A percentile compares a stretch with the other conserved stretches of the same genome.
phyloP scores from a whole-genome alignment of 257 asterid species.

The Plantago elongata region DNA sequence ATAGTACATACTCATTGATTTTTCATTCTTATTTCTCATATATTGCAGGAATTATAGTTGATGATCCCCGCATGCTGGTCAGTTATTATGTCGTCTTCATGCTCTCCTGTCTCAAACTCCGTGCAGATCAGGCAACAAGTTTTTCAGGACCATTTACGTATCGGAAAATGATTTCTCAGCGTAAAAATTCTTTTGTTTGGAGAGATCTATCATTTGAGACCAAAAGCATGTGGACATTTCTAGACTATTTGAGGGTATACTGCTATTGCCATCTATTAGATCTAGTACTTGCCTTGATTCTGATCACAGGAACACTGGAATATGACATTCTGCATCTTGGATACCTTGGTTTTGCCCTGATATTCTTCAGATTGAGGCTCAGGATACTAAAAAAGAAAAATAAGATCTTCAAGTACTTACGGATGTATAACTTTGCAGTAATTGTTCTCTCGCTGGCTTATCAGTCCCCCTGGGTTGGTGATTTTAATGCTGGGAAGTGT shows the following conservation, averaged over 20 bases:
- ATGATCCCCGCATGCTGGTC: constrained; percentile 89
- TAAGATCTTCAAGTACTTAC: constrained; percentile 76
- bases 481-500: constrained; percentile 68
- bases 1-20: constrained; percentile 9
- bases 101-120: constrained; percentile 87
- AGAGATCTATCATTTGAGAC: constrained; percentile 94
- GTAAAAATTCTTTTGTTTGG: constrained; percentile 86
- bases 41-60: constrained; percentile 71
- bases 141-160: constrained; percentile 77
- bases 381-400: constrained; percentile 90
- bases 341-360: constrained; percentile 88
- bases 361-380: constrained; percentile 92
- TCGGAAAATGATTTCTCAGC: constrained; percentile 79
- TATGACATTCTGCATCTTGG: constrained; percentile 97
- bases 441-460: constrained; percentile 95
- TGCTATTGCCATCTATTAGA: constrained; percentile 98
- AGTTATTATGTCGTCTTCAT: constrained; percentile 85
- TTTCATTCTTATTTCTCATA: background rate
- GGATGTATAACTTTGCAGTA: constrained; percentile 80
- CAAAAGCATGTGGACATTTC: constrained; percentile 97
- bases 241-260: constrained; percentile 91
- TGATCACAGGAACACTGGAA: constrained; percentile 91
- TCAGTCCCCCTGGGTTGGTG: constrained; percentile 92
- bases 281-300: constrained; percentile 85
- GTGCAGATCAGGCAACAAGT: constrained; percentile 70